Conservation (phyloP, 2,329 filamentous ascomycete genomes). For the Aspergillus felis region DNA sequence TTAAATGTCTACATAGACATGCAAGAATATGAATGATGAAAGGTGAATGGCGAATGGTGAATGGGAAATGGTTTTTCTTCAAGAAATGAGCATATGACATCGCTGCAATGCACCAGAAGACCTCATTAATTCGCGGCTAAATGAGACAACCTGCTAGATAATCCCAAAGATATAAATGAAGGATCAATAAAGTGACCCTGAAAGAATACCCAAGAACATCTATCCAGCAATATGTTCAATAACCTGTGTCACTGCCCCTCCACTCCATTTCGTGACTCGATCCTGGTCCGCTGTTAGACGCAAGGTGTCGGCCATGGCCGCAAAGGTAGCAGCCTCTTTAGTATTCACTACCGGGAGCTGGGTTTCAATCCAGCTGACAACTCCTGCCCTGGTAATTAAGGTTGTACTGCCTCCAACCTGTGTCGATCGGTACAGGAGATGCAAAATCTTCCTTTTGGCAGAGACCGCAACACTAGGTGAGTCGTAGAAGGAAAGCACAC, state of each 20-base stretch:
- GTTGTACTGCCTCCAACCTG: conserved; percentile 71
- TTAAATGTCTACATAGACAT: not conserved
- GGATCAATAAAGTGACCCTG: not conserved
- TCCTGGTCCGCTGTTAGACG: conserved; percentile 64
- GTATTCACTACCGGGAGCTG: conserved; percentile 52
- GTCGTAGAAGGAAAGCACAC: conserved; percentile 64
- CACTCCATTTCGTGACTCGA: conserved; percentile 66
- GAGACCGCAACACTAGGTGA: conserved; percentile 61
- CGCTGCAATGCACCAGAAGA: too few relatives aligned
- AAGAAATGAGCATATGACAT: too few relatives aligned
- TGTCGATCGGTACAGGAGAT: conserved; percentile 62
- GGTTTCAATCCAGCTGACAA: conserved; percentile 70
- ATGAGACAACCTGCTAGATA: not conserved
- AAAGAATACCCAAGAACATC: not conserved
- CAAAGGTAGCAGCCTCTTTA: conserved; percentile 37
- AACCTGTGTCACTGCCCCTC: conserved; percentile 39
- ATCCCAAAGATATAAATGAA: not conserved
- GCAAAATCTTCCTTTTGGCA: conserved; percentile 60
- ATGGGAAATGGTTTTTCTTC: too few relatives aligned
- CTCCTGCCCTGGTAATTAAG: conserved; percentile 71
- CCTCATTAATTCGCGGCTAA: too few relatives aligned
- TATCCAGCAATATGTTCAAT: conserved; percentile 23
- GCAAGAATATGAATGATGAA: not conserved
- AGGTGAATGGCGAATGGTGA: too few relatives aligned
- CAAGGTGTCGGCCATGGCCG: conserved; percentile 56